Conservation (phyloP, 805 yeast genomes). For the Saccharomycopsis synnaedendra region DNA sequence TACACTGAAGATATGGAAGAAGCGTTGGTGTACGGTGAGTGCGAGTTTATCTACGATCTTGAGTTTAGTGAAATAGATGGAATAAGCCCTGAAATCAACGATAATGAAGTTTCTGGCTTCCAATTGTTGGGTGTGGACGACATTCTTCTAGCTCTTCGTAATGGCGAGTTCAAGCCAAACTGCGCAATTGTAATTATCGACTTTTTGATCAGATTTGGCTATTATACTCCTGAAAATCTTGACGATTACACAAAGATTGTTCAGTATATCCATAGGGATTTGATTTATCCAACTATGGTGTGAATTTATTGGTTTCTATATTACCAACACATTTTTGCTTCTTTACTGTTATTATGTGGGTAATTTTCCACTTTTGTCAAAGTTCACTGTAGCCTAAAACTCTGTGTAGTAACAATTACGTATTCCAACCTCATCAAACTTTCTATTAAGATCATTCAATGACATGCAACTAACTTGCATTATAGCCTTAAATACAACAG, state of each 20-base stretch:
- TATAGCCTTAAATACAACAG: too few species aligned
- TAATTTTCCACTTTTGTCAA: too few species aligned
- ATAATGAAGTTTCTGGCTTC: conserved; percentile 71
- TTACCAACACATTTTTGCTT: too few species aligned
- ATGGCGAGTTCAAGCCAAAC: conserved; percentile 77
- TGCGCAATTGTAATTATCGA: conserved; percentile 74
- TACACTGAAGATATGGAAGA: conserved; percentile 23
- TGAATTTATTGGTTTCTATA: too few species aligned
- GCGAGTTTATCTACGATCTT: conserved; percentile 71
- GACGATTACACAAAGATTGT: conserved; percentile 52
- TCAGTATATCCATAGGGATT: conserved; percentile 37
- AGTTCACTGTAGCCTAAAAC: too few species aligned
- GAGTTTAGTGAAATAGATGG: conserved; percentile 27
- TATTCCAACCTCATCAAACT: too few species aligned
- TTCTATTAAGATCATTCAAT: too few species aligned
- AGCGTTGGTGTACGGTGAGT: conserved; percentile 73
- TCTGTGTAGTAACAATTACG: too few species aligned
- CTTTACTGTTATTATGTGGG: too few species aligned
- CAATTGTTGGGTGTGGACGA: conserved; percentile 49
- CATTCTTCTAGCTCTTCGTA: conserved; percentile 35
- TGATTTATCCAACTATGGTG: too few species aligned
- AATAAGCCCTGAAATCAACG: conserved; percentile 45
- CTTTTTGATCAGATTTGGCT: conserved; percentile 79
- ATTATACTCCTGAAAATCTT: conserved; percentile 54
- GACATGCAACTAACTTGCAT: too few species aligned